phyloP scores from a whole-genome alignment of 2,329 filamentous ascomycete genomes.

The Colletotrichum noveboracense region DNA sequence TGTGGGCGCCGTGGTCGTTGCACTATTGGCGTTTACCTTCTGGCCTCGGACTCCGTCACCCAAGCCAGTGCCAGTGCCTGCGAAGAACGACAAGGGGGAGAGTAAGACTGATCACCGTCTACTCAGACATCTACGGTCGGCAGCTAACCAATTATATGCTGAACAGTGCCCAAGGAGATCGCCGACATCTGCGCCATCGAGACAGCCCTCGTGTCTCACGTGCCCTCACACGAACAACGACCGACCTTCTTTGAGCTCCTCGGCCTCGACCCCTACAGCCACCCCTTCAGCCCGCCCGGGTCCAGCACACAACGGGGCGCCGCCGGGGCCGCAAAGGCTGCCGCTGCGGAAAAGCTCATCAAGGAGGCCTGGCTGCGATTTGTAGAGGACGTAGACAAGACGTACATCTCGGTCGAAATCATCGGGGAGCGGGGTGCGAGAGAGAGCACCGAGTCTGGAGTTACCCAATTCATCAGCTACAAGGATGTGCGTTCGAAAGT shows the following conservation, averaged over 20 bases:
- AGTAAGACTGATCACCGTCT: not conserved
- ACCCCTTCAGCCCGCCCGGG: not conserved
- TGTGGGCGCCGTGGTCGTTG: not conserved
- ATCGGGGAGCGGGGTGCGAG: not conserved
- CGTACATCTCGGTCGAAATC: not conserved
- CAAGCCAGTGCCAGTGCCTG: not conserved
- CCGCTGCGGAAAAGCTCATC: not conserved
- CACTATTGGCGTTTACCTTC: not conserved
- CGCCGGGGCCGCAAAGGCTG: not conserved
- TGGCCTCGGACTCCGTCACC: not conserved
- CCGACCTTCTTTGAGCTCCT: not conserved
- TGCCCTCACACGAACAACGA: not conserved
- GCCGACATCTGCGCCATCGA: not conserved
- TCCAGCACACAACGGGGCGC: not conserved
- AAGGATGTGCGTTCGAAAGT: not conserved
- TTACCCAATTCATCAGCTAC: not conserved
- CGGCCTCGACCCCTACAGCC: not conserved
- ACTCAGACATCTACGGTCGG: not conserved
- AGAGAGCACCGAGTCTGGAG: not conserved
- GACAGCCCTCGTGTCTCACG: not conserved
- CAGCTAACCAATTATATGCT: not conserved
- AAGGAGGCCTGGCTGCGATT: not conserved
- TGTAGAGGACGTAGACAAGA: not conserved
- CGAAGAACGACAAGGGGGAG: not conserved
- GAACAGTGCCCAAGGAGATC: not conserved